Base-by-base conservation (phyloP, 2,329 filamentous ascomycete species). In the Plectosphaerella plurivora region DNA sequence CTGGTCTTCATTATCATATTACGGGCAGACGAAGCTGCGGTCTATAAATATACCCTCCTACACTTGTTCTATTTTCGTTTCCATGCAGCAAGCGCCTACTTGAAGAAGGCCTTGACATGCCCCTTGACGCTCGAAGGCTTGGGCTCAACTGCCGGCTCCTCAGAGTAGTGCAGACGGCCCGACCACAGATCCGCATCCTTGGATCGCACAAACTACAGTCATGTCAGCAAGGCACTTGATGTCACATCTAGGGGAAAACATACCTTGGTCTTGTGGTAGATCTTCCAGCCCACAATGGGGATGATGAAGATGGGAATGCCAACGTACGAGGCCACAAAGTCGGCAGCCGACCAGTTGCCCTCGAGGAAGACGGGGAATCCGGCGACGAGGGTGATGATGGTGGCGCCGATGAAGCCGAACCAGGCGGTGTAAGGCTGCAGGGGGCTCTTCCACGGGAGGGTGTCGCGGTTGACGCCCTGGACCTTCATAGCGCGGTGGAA, bases 341-440 rank as follows among this genome's bases (percentile, higher is more conserved):
- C 73, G 18, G 70, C 72, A 0, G 74, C 73, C 11, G 73, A 75
- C 76, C 80, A 87, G 16, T 81, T 72, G 4, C 72, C 71, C 0
- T 79, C 77, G 65, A 82, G 84, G 63, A 88, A 88, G 3, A 83
- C 79, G 37, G 78, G 76, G 62, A 87, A 87, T 1, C 84, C 85
- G 54, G 86, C 87, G 61, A 85, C 74, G 2, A 87, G 64, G 3
- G 61, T 60, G 51, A 67, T 57, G 57, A 88, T 66, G 47, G 81
- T 79, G 1, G 84, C 88, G 24, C 79, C 82, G 0, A 73, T 64
- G 6, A 90, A 69, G 0, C 82, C 84, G 47, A 85, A 83, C 63
- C 81, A 92, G 1, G 88, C 87, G 0, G 82, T 77, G 60, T 84
- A 92, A 3, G 89, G 89, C 71, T 91, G 88, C 44, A 81, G 76